Conservation (phyloP, 176 grass and related monocot species). For the Oryza longistaminata region DNA sequence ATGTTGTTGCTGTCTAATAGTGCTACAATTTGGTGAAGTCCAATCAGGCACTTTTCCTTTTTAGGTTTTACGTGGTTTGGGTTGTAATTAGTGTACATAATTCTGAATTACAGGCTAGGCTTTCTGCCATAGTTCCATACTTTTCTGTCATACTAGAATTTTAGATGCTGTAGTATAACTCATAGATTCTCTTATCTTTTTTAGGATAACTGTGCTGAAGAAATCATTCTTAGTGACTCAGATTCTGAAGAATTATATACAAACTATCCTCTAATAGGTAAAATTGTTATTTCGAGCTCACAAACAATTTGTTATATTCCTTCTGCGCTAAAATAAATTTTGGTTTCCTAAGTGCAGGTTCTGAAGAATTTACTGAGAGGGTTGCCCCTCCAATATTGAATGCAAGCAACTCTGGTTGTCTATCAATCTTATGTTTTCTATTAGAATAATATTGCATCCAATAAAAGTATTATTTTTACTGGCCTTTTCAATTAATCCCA, state of each 20-base stretch:
- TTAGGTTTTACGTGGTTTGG: no score
- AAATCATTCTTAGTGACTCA: conserved; percentile 48
- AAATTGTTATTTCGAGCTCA: conserved; percentile 25
- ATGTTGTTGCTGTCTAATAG: no score
- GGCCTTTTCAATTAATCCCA: conserved; percentile 23
- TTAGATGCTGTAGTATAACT: conserved; percentile 18
- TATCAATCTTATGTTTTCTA: conserved; percentile 37
- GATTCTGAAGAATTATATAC: conserved; percentile 47
- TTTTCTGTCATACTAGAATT: conserved; percentile 13
- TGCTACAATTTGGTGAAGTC: no score
- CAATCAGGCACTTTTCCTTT: no score
- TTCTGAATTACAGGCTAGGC: background rate
- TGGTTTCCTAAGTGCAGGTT: conserved; percentile 1
- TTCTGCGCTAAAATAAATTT: background rate
- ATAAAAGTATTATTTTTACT: conserved; percentile 2
- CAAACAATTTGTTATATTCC: background rate
- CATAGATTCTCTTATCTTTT: conserved; percentile 32
- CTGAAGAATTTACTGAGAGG: conserved; percentile 26
- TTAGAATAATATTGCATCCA: conserved; percentile 23
- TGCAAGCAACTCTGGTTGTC: conserved; percentile 34
- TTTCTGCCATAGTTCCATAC: background rate
- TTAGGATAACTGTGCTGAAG: conserved; percentile 43
- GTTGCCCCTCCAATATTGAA: conserved; percentile 32
- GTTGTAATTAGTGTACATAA: background rate
- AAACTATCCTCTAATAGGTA: conserved; percentile 35